Conservation (phyloP, 1,139 yeast species). For the Suhomyces anneliseae region DNA sequence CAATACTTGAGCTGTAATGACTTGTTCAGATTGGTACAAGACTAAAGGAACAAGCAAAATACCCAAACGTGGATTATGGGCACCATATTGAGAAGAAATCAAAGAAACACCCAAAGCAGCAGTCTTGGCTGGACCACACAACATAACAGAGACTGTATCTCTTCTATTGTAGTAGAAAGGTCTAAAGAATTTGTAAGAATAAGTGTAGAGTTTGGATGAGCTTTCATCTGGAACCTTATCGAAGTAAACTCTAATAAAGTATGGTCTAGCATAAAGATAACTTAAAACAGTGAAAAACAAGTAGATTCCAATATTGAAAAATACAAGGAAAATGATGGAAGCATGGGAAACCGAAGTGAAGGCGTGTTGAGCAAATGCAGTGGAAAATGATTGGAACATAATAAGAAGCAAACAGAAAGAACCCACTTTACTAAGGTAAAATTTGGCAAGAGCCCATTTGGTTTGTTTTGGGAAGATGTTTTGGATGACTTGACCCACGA, state of each 20-base stretch:
- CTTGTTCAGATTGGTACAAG: constrained; percentile 84
- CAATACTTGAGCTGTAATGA: constrained; percentile 69
- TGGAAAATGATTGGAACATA: constrained; percentile 84
- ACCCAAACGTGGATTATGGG: constrained; percentile 61
- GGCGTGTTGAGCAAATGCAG: constrained; percentile 82
- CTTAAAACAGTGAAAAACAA: constrained; percentile 69
- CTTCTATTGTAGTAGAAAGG: constrained; percentile 70
- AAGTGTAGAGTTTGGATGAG: constrained; percentile 43
- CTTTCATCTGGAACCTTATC: constrained; percentile 45
- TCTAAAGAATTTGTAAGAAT: constrained; percentile 41
- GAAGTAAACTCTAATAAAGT: constrained; percentile 46
- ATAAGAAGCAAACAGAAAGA: constrained; percentile 74
- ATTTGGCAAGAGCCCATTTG: constrained; percentile 58
- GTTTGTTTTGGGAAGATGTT: constrained; percentile 65
- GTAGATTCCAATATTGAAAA: constrained; percentile 78
- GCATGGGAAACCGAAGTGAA: constrained; percentile 68
- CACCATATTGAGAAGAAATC: constrained; percentile 76
- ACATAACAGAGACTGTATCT: constrained; percentile 77
- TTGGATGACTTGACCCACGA: constrained; percentile 84
- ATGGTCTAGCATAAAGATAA: constrained; percentile 61
- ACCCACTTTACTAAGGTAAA: constrained; percentile 69
- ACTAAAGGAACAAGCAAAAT: constrained; percentile 77
- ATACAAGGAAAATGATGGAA: constrained; percentile 72
- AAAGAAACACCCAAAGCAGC: constrained; percentile 89
- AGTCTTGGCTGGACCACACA: constrained; percentile 91